Conservation (phyloP, 2,329 filamentous ascomycete species). For the Delphinella strobiligena region DNA sequence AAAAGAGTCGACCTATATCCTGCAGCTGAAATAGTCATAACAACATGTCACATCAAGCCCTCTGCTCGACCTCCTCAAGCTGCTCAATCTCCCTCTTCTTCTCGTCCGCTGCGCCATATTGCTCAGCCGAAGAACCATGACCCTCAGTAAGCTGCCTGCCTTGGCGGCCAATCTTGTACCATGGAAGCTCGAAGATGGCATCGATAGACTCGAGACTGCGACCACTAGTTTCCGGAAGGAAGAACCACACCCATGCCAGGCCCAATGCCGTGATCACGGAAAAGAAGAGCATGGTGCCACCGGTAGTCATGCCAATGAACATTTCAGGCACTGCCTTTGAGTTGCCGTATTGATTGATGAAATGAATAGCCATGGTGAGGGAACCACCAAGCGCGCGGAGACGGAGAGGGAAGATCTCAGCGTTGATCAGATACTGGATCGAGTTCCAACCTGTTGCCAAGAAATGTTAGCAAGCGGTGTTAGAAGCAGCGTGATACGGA, state of each 20-base stretch:
- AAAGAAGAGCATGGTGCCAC: conserved; percentile 71
- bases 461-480: conserved; percentile 12
- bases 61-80: conserved; percentile 6
- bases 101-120: conserved; percentile 13
- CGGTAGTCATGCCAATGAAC: conserved; percentile 47
- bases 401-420: conserved; percentile 64
- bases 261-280: conserved; percentile 55
- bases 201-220: conserved; percentile 47
- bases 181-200: conserved; percentile 48
- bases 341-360: conserved; percentile 69
- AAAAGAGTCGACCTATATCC: no score
- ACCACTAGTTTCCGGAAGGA: conserved; percentile 39
- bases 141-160: conserved; percentile 18
- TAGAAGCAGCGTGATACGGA: not conserved
- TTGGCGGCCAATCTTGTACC: conserved; percentile 57
- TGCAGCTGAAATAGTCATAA: no score
- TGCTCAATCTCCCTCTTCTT: conserved; percentile 15
- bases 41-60: no score
- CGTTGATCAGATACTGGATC: conserved; percentile 68
- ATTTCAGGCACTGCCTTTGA: conserved; percentile 63
- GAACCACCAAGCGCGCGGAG: conserved; percentile 60
- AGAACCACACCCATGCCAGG: conserved; percentile 48
- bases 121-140: conserved; percentile 15
- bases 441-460: conserved; percentile 53
- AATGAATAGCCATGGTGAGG: conserved; percentile 66